Base-by-base conservation (phyloP, 2,329 filamentous ascomycete species). In the Tolypocladium nubicola region DNA sequence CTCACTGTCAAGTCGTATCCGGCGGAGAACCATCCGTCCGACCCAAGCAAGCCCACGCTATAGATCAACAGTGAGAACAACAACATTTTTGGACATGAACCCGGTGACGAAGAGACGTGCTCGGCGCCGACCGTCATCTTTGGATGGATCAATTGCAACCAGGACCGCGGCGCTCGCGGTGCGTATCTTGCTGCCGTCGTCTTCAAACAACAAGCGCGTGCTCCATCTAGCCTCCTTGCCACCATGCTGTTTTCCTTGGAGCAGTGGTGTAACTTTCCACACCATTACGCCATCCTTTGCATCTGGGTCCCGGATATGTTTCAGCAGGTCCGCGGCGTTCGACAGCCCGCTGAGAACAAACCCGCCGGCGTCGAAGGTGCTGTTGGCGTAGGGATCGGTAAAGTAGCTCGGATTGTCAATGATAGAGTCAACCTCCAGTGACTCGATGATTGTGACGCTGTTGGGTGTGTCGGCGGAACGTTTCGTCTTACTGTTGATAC, bases 361-460 rank as follows among this genome's bases (percentile, higher is more conserved):
- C 0, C 82, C 82, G 56, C 81, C 84, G 19, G 75, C 75, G 58
- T 84, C 78, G 23, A 70, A 68, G 0, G 63, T 68, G 0, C 61
- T 59, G 0, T 70, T 71, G 1, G 74, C 69, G 50, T 78, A 84
- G 0, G 79, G 76, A 55, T 86, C 83, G 0, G 65, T 57, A 62
- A 81, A 86, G 66, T 79, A 86, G 61, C 67, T 77, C 0, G 83
- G 82, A 59, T 86, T 86, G 62, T 86, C 83, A 14, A 80, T 68
- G 3, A 72, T 62, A 1, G 72, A 71, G 40, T 79, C 75, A 3
- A 82, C 59, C 1, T 70, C 59, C 19, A 84, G 60, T 0, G 67
- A 65, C 3, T 80, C 75, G 10, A 67, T 61, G 7, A 84, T 56
- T 2, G 58, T 3, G 5, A 71, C 62, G 13, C 39, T 47, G 19